These are phyloP conservation scores for Exophiala phaeomuriformis DNA, from an alignment of 2,329 filamentous ascomycete species.

Conservation along the genomic window DNA sequence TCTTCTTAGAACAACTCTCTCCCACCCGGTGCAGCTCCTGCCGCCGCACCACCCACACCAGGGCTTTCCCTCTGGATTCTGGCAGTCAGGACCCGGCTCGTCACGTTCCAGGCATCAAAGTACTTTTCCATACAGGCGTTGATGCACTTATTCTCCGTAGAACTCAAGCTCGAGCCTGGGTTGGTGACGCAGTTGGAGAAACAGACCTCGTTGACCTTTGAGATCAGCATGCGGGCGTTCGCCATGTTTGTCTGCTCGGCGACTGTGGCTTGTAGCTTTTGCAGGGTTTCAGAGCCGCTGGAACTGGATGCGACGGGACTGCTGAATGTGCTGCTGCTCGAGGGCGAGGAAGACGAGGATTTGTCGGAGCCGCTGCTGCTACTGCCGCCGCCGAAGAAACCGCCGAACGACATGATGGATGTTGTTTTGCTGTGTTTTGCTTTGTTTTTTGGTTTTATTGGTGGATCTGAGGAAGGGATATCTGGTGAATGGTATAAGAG, in stretches of 20 bases:
- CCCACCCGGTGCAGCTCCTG: background rate
- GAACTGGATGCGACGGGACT: slow-evolving; percentile 1
- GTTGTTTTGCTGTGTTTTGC: slow-evolving; percentile 3
- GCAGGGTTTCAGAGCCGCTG: slow-evolving; percentile 11
- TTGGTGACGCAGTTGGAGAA: slow-evolving; percentile 70
- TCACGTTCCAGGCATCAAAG: slow-evolving; percentile 70
- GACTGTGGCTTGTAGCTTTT: slow-evolving; percentile 46
- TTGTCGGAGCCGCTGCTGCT: slow-evolving; percentile 2
- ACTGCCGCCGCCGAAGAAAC: slow-evolving; percentile 30
- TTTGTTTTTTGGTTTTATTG: background rate
- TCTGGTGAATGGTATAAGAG: background rate
- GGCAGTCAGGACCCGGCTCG: slow-evolving; percentile 60
- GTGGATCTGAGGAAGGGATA: background rate
- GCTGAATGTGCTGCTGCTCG: background rate
- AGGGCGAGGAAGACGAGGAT: slow-evolving; percentile 10
- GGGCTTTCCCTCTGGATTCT: slow-evolving; percentile 53
- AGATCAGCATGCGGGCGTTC: slow-evolving; percentile 62
- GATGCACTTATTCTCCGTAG: slow-evolving; percentile 62
- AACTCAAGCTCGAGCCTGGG: slow-evolving; percentile 59
- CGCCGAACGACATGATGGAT: slow-evolving; percentile 30
- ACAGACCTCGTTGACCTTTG: slow-evolving; percentile 78
- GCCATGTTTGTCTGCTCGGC: slow-evolving; percentile 58
- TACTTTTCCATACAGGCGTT: slow-evolving; percentile 79
- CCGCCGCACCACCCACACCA: background rate
- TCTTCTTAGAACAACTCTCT: slow-evolving; percentile 19